Percentiles rank a stretch among this genome's conserved stretches.
Conservation (phyloP, 345 rosid genomes). For the Eucalyptus pauciflora region DNA sequence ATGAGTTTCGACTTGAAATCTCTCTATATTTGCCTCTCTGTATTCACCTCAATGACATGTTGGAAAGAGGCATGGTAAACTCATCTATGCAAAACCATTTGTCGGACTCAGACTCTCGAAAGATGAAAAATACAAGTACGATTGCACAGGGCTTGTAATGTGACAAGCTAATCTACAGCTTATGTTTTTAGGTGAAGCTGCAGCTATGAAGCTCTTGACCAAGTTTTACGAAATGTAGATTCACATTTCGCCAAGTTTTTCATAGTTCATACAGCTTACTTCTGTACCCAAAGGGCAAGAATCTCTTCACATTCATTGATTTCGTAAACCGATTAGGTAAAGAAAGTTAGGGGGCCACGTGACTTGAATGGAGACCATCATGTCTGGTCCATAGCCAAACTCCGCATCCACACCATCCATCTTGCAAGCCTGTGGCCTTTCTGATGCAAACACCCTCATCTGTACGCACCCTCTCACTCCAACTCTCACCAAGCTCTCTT, state of each 20-base stretch:
- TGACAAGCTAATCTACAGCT: neutral
- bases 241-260: neutral
- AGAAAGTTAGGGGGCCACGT: constrained; percentile 31
- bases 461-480: constrained; percentile 64
- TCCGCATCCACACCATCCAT: constrained; percentile 45
- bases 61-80: neutral
- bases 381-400: constrained; percentile 33
- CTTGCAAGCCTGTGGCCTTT: constrained; percentile 44
- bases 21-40: neutral
- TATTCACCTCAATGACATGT: neutral
- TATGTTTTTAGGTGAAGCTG: neutral
- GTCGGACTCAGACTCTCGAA: neutral
- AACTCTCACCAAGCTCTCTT: constrained; percentile 12
- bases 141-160: neutral
- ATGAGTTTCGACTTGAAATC: neutral
- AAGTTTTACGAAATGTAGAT: neutral
- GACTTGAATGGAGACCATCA: constrained; percentile 43
- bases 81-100: too few species aligned
- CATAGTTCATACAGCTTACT: neutral
- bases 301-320: neutral
- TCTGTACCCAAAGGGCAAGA: neutral
- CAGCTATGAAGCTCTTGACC: neutral
- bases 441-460: constrained; percentile 55
- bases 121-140: neutral
- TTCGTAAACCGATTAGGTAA: neutral